A percentile compares a stretch with the other conserved stretches of the same genome.
Evolutionary conservation across 495 filamentous ascomycete species (phyloP).

Genomic region (Penicillium egyptiacum): DNA sequence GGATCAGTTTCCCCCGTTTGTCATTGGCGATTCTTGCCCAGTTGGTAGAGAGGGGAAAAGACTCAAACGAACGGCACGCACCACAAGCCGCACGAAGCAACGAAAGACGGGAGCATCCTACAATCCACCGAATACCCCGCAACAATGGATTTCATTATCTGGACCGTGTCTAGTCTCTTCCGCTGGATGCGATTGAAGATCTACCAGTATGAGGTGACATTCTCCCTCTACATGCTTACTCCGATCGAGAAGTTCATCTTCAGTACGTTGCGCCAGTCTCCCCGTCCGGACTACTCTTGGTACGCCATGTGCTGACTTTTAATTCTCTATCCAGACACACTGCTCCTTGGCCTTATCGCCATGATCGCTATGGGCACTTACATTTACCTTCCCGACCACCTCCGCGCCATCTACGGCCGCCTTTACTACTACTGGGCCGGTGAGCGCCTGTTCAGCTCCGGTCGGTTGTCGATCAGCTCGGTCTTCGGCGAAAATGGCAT

Average conservation of each 20-base stretch:
- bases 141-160: constrained; percentile 36
- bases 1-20: background rate
- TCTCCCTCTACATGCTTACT: constrained; percentile 83
- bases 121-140: constrained; percentile 1
- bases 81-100: background rate
- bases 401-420: constrained; percentile 72
- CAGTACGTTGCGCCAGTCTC: constrained; percentile 55
- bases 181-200: constrained; percentile 74
- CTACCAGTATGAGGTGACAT: constrained; percentile 86
- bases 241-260: constrained; percentile 83
- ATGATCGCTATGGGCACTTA: constrained; percentile 82
- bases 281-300: background rate
- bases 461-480: constrained; percentile 36
- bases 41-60: background rate
- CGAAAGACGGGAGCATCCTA: background rate
- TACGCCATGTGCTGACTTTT: constrained; percentile 2
- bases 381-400: constrained; percentile 89
- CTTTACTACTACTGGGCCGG: constrained; percentile 94
- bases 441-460: constrained; percentile 53
- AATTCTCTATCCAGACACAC: constrained; percentile 62
- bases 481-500: constrained; percentile 34
- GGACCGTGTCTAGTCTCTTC: constrained; percentile 48
- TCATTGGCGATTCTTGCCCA: background rate
- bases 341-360: constrained; percentile 81
- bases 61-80: background rate